phyloP scores from a whole-genome alignment of 73 alveolate genomes.

The Paramecium tetraurelia region DNA sequence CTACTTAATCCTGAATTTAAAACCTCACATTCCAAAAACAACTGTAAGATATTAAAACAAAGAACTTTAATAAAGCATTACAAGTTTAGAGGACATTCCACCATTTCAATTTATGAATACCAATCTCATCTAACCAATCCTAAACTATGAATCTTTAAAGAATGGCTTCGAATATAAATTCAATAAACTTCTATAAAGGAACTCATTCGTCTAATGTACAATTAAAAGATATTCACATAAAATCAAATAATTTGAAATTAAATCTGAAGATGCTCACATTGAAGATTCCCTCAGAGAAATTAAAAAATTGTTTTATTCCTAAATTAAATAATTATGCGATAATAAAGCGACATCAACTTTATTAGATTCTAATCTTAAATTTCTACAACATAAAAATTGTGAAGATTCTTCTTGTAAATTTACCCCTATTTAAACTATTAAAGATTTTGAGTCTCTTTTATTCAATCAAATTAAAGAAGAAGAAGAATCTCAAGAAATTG shows the following conservation, averaged over 20 bases:
- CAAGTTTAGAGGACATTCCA: slow-evolving; percentile 4
- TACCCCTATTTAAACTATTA: not conserved
- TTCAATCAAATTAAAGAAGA: not conserved
- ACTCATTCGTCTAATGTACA: not conserved
- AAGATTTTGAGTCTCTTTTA: not conserved
- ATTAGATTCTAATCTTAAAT: not conserved
- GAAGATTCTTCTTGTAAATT: not conserved
- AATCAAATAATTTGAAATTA: not conserved
- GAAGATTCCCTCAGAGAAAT: not conserved
- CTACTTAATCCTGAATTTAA: not conserved
- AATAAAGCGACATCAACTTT: not conserved
- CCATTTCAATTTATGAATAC: not conserved
- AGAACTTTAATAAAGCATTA: not conserved
- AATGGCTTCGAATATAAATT: not conserved
- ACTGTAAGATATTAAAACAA: not conserved
- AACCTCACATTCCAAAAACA: not conserved
- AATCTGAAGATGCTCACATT: not conserved
- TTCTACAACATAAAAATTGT: not conserved
- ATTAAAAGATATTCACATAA: not conserved
- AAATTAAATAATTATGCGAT: not conserved
- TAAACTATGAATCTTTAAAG: not conserved
- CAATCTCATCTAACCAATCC: slow-evolving; percentile 19
- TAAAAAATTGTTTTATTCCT: not conserved
- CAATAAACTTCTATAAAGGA: slow-evolving; percentile 12
- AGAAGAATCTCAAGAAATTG: not conserved